These are phyloP conservation scores for Myxozyma geophila DNA, from an alignment of 805 yeast species.

Conservation along the genomic window DNA sequence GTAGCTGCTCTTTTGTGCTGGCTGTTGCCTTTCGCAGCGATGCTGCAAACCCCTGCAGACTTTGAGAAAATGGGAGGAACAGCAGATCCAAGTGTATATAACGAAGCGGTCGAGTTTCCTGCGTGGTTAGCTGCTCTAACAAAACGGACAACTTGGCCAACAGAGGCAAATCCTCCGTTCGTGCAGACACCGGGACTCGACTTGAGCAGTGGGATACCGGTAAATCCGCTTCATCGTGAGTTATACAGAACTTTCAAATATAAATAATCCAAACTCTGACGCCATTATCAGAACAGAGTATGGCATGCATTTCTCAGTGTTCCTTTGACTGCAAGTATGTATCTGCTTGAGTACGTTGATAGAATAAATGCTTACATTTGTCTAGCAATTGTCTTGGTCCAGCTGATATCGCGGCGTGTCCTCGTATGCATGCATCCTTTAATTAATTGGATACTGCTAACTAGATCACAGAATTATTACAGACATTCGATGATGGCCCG, in stretches of 20 bases:
- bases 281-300: slow-evolving; percentile 2
- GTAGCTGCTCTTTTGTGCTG: neutral
- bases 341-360: neutral
- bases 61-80: neutral
- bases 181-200: slow-evolving; percentile 3
- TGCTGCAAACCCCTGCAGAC: neutral
- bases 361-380: neutral
- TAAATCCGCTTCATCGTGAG: slow-evolving; percentile 17
- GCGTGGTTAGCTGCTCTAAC: slow-evolving; percentile 13
- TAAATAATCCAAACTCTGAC: neutral
- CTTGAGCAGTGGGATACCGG: slow-evolving; percentile 10
- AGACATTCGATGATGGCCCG: slow-evolving; percentile 97
- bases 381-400: slow-evolving; percentile 15
- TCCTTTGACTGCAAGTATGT: slow-evolving; percentile 20
- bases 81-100: neutral
- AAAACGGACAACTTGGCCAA: slow-evolving; percentile 14
- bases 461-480: slow-evolving; percentile 56
- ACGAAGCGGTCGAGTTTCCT: slow-evolving; percentile 7
- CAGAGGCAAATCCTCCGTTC: slow-evolving; percentile 12
- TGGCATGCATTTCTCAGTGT: slow-evolving; percentile 11
- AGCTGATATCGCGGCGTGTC: slow-evolving; percentile 2
- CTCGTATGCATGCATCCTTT: neutral
- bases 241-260: neutral
- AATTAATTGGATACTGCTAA: neutral
- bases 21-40: neutral